Evolutionary conservation across 2,329 filamentous ascomycete genomes (phyloP), one percentile per base, ranked within the genome.

Genomic region (Metarhizium robertsii): DNA sequence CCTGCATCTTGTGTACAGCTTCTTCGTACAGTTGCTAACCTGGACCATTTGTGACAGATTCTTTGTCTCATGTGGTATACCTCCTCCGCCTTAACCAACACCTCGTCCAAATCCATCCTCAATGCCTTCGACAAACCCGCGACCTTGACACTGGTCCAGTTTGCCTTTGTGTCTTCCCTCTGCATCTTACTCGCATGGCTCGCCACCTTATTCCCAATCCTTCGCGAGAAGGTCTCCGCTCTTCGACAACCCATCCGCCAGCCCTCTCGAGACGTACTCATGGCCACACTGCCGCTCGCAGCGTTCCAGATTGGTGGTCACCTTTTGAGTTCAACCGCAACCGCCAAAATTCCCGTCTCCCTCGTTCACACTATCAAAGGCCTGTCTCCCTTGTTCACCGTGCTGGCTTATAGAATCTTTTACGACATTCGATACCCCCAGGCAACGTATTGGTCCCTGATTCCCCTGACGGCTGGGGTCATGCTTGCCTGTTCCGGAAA

Each of bases 321-420:
- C 71, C 87, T 99, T 45, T 77, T 97, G 48, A 96, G 90, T 69
- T 95, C 92, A 6, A 94, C 91, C 61, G 92, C 94, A 32, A 99
- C 92, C 36, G 87, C 90, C 52, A 89, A 91, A 68, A 97, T 99
- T 54, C 92, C 94, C 0, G 94, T 99, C 1, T 97, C 94, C 6
- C 80, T 99, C 40, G 94, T 99, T 3, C 94, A 99, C 72, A 99
- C 94, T 1, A 97, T 99, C 73, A 99, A 99, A 74, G 94, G 94
- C 7, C 83, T 99, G 30, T 97, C 92, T 2, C 94, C 94, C 4
- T 78, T 99, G 7, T 95, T 99, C 69, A 99, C 94, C 0, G 94
- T 99, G 46, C 71, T 95, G 55, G 94, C 94, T 53, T 99, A 99
- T 69, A 86, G 94, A 54, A 72, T 95, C 61, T 79, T 96, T 67